These are phyloP conservation scores for Phyllosticta citriasiana DNA, from an alignment of 2,329 filamentous ascomycete genomes.

Conservation along the genomic window DNA sequence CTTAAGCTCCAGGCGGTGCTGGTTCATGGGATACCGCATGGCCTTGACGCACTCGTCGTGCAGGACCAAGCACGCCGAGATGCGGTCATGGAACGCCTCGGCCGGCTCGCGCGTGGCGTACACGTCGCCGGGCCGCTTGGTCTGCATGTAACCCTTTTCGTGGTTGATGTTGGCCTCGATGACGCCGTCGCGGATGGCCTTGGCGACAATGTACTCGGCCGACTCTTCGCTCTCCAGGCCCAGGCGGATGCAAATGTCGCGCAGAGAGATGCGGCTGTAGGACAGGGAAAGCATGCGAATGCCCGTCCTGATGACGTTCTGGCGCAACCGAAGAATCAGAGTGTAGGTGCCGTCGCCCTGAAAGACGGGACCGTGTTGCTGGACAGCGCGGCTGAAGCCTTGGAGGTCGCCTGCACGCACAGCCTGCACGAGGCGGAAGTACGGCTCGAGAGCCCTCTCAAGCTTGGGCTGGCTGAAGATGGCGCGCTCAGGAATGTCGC, in stretches of 20 bases:
- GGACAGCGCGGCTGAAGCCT: constrained; percentile 81
- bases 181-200: constrained; percentile 91
- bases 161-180: constrained; percentile 87
- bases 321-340: constrained; percentile 82
- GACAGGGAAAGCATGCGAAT: constrained; percentile 98
- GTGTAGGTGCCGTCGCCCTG: constrained; percentile 92
- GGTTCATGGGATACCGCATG: constrained; percentile 99
- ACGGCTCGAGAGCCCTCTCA: constrained; percentile 80
- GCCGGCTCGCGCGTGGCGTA: constrained; percentile 93
- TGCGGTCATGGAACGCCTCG: constrained; percentile 96
- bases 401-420: constrained; percentile 94
- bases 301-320: constrained; percentile 99
- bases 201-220: constrained; percentile 97
- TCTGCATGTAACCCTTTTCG: constrained; percentile 92
- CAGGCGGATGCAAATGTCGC: constrained; percentile 93
- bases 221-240: constrained; percentile 93
- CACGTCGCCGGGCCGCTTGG: constrained; percentile 85
- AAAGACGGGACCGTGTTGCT: constrained; percentile 73
- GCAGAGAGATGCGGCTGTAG: constrained; percentile 92
- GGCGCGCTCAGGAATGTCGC: constrained; percentile 90
- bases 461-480: constrained; percentile 85
- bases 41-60: constrained; percentile 99
- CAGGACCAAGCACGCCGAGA: constrained; percentile 78
- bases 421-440: constrained; percentile 87
- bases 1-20: constrained; percentile 92